Percentiles rank a stretch among this genome's conserved stretches.
Conservation (phyloP, 2,329 filamentous ascomycete species). For the Penicillium sp. region DNA sequence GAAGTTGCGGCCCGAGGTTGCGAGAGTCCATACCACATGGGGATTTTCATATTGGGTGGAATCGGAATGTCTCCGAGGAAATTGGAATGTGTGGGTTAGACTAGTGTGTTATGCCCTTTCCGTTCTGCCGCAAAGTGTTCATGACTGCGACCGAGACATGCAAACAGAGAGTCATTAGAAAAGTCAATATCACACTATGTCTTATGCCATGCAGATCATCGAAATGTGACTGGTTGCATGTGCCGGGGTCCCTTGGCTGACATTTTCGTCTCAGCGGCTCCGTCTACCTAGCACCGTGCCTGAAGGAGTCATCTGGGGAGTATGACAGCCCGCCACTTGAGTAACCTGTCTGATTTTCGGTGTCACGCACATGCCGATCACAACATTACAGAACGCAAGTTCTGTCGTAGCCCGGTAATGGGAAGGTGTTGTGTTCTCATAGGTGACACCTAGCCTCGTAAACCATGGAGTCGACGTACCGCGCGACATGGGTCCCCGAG, state of each 20-base stretch:
- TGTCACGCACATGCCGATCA: constrained; percentile 6
- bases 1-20: constrained; percentile 18
- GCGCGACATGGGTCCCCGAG: not conserved
- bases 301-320: not conserved
- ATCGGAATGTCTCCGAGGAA: constrained; percentile 1
- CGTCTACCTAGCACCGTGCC: not conserved
- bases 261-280: not conserved
- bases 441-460: not conserved
- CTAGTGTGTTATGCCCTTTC: not conserved
- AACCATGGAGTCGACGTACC: not conserved
- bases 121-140: not conserved
- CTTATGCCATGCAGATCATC: constrained; percentile 3
- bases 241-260: not conserved
- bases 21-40: constrained; percentile 4
- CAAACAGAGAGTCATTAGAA: not conserved
- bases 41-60: not conserved
- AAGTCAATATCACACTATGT: not conserved
- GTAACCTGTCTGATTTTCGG: not conserved
- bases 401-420: constrained; percentile 10
- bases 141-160: constrained; percentile 13
- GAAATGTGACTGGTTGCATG: not conserved
- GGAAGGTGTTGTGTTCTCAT: not conserved
- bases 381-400: constrained; percentile 3
- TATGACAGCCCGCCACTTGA: constrained; percentile 1
- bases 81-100: not conserved